phyloP scores from a whole-genome alignment of 1,284 basidiomycete genomes.

The Stereum hirsutum region DNA sequence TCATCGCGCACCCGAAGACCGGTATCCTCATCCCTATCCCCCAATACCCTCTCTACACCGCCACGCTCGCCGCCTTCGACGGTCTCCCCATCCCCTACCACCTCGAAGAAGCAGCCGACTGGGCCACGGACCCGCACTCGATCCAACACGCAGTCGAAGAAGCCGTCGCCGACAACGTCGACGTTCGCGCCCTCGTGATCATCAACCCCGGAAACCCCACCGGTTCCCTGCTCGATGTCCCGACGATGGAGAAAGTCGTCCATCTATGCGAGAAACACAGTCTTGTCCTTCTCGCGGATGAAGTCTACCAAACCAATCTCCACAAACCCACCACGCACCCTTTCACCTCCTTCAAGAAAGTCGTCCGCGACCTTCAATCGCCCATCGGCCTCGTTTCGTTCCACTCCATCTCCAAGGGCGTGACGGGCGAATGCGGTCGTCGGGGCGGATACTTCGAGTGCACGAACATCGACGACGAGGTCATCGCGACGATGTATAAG shows the following conservation, averaged over 20 bases:
- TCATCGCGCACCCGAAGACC: conserved; percentile 57
- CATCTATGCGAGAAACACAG: conserved; percentile 75
- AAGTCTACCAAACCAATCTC: conserved; percentile 92
- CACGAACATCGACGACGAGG: conserved; percentile 67
- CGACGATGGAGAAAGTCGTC: conserved; percentile 69
- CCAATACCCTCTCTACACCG: conserved; percentile 97
- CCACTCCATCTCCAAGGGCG: conserved; percentile 94
- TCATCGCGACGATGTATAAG: conserved; percentile 87
- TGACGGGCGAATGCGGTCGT: conserved; percentile 88
- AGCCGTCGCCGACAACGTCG: conserved; percentile 55
- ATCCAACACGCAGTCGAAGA: conserved; percentile 65
- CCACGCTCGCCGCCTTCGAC: conserved; percentile 79
- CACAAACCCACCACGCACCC: conserved; percentile 60
- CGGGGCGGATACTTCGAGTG: conserved; percentile 93
- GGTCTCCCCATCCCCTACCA: conserved; percentile 86
- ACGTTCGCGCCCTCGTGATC: conserved; percentile 79
- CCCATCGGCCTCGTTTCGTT: conserved; percentile 81
- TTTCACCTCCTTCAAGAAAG: conserved; percentile 90
- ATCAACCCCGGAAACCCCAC: conserved; percentile 98
- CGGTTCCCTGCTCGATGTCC: conserved; percentile 68
- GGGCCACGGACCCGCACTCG: conserved; percentile 76
- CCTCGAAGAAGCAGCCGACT: conserved; percentile 75
- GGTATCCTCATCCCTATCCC: conserved; percentile 95
- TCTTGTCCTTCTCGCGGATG: conserved; percentile 89
- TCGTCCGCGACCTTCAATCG: conserved; percentile 55